Base-by-base conservation (phyloP, 768 basidiomycete species). In the Pleurotus salmoneostramineus region DNA sequence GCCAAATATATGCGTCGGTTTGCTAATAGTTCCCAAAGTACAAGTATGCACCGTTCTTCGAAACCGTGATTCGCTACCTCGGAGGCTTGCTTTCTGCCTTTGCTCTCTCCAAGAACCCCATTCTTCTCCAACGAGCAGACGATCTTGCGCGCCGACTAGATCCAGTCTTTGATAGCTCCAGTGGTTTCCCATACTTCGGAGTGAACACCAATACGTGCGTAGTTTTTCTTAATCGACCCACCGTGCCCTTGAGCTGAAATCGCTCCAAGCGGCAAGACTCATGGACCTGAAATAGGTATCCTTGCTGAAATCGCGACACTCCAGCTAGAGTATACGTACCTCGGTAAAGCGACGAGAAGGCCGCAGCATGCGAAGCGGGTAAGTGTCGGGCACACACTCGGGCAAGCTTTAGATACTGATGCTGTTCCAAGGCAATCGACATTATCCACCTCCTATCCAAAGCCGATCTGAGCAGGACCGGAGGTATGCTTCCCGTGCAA, bases 1-100 rank as follows among this genome's bases (percentile, higher is more conserved):
- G 2, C 10, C 31, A 6, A 44, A 8, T 45, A 27, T 6, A n/a
- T 35, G 14, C 21, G 31, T 8, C 35, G 50, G 17, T 40, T 4
- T 21, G 35, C 61, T 50, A 43, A 62, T 43, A 35, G 34, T 47
- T 31, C 14, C 46, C 40, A 12, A 43, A 71, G 74, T 52, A 50
- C 57, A 63, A 69, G 62, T 70, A 68, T 61, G 74, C 68, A 0
- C 85, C 86, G 1, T 89, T 86, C 68, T 92, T 91, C 60, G 91
- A 95, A 74, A 95, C 93, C 0, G 83, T 89, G 43, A 97, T 97
- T 60, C 84, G 95, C 34, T 90, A 95, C 64, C 83, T 98, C 1
- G 95, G 94, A 2, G 95, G 95, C 5, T 75, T 95, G 1, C 79
- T 95, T 4, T 89, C 89, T 2, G 92, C 90, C 0, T 88, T 94